Evolutionary conservation across 257 asterid genomes (phyloP).

Genomic region (Nicotiana paniculata): DNA sequence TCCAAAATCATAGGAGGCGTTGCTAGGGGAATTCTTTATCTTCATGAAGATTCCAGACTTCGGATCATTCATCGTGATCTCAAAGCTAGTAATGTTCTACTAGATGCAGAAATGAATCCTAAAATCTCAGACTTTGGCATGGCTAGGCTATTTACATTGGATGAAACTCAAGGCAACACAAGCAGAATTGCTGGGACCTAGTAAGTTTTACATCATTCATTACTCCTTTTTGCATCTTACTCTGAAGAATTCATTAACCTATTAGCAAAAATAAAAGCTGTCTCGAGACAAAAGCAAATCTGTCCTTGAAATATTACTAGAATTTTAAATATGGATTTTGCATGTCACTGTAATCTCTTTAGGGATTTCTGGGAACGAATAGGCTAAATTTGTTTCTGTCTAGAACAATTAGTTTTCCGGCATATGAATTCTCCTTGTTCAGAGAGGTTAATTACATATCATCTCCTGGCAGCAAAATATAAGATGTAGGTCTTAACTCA

Average conservation of each 20-base stretch:
- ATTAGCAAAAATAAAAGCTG: neutral
- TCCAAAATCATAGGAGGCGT: conserved; percentile 19
- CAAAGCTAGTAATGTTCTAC: conserved; percentile 28
- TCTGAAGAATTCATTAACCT: neutral
- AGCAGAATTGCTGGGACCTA: neutral
- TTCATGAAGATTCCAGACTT: conserved; percentile 35
- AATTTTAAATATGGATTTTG: neutral
- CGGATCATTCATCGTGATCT: conserved; percentile 32
- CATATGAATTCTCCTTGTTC: neutral
- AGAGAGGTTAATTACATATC: neutral
- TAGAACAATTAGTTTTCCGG: too few species aligned
- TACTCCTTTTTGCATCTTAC: neutral
- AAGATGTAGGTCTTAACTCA: neutral
- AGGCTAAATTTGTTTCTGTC: neutral
- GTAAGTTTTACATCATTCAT: neutral
- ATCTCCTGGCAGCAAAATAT: neutral
- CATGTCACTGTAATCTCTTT: neutral
- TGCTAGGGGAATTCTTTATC: conserved; percentile 24
- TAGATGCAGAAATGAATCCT: conserved; percentile 28
- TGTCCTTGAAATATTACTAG: neutral
- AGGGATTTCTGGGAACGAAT: neutral
- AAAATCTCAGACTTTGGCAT: conserved; percentile 33
- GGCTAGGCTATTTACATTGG: conserved; percentile 9
- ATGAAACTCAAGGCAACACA: neutral
- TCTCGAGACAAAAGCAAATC: neutral